Conservation (phyloP, 495 filamentous ascomycete species). For the Penicillium silybi region DNA sequence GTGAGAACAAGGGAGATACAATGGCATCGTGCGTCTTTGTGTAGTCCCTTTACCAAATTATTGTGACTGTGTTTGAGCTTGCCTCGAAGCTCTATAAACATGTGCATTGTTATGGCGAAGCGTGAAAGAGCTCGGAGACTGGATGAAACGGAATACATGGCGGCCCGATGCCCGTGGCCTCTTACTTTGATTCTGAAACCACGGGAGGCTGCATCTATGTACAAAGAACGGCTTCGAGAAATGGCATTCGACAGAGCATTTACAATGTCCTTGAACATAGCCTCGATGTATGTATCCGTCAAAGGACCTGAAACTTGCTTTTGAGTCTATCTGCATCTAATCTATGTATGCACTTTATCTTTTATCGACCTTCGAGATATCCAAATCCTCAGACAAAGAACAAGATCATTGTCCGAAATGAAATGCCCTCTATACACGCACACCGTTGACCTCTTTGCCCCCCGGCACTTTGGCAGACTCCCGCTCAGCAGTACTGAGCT, state of each 20-base stretch:
- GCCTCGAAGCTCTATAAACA: neutral
- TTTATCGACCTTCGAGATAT: neutral
- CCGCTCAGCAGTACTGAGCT: slow-evolving; percentile 39
- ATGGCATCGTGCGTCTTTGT: neutral
- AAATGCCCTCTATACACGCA: slow-evolving; percentile 20
- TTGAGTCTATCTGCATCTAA: slow-evolving; percentile 13
- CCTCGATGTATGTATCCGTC: slow-evolving; percentile 6
- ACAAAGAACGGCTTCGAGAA: neutral
- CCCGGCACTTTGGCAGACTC: slow-evolving; percentile 34
- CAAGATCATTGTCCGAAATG: slow-evolving; percentile 13
- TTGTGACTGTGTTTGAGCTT: slow-evolving; percentile 1
- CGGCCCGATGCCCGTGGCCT: neutral
- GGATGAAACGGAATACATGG: neutral
- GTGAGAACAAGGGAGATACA: no score
- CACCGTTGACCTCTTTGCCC: slow-evolving; percentile 35
- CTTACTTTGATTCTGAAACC: neutral
- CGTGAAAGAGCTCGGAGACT: neutral
- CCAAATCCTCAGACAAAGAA: neutral
- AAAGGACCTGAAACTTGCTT: neutral
- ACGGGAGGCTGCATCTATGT: neutral
- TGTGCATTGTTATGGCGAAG: neutral
- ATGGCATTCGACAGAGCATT: no score
- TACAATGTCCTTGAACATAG: neutral
- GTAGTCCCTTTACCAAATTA: slow-evolving; percentile 3
- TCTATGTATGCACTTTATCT: slow-evolving; percentile 16